Percentiles rank a stretch among this genome's conserved stretches.
Conservation (phyloP, 352 stramenopile species). For the Phytopythium helicoides region DNA sequence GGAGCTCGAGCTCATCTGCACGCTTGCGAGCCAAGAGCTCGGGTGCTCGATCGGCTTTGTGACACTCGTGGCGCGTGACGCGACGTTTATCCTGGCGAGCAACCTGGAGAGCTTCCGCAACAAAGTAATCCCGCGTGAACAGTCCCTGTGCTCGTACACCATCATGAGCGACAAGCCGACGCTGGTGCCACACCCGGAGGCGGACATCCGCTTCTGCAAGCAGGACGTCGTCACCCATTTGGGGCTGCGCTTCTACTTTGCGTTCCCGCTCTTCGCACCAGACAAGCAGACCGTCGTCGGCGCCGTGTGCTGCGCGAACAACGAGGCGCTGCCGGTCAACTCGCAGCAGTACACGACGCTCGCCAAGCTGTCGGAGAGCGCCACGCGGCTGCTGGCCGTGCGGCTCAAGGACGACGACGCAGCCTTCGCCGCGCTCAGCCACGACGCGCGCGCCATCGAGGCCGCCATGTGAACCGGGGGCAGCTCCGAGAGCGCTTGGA, state of each 20-base stretch:
- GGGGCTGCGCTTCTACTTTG: conserved; percentile 53
- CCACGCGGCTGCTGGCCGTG: conserved; percentile 32
- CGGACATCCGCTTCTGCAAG: conserved; percentile 50
- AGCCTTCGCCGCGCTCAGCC: background rate
- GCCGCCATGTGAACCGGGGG: background rate
- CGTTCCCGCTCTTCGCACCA: conserved; percentile 33
- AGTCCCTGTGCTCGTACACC: conserved; percentile 52
- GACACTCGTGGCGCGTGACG: conserved; percentile 42
- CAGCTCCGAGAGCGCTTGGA: too few relatives aligned
- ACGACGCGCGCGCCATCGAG: background rate
- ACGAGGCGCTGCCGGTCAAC: conserved; percentile 33
- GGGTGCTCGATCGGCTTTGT: conserved; percentile 36
- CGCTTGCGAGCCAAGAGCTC: conserved; percentile 37
- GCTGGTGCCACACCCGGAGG: conserved; percentile 42
- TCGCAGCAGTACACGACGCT: conserved; percentile 41
- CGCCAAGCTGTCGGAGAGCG: conserved; percentile 29
- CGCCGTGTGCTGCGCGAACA: conserved; percentile 44
- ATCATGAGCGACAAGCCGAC: conserved; percentile 51
- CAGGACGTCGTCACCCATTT: conserved; percentile 25
- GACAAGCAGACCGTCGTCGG: conserved; percentile 38
- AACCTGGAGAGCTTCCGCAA: conserved; percentile 26
- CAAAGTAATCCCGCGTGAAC: conserved; percentile 28
- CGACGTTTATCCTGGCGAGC: conserved; percentile 35
- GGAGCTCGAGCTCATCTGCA: conserved; percentile 51
- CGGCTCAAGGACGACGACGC: conserved; percentile 14